Evolutionary conservation across 2,329 filamentous ascomycete species (phyloP).

Genomic region (Exserohilum turcica): DNA sequence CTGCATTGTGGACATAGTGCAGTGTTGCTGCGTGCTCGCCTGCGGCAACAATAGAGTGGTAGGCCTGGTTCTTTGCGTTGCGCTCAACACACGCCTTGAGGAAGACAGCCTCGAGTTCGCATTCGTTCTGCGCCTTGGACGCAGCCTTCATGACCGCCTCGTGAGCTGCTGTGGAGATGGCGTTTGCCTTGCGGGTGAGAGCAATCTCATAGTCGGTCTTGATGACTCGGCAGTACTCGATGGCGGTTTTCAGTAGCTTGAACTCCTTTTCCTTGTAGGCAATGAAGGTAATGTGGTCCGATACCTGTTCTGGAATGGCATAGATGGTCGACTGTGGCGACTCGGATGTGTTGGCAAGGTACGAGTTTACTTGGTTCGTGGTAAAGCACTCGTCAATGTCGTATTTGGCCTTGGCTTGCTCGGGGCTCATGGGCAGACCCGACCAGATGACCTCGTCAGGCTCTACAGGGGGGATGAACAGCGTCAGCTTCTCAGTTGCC

Average conservation of each 20-base stretch:
- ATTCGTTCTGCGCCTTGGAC: slow-evolving; percentile 72
- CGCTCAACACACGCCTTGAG: slow-evolving; percentile 74
- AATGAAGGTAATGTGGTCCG: slow-evolving; percentile 71
- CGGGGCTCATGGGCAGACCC: slow-evolving; percentile 76
- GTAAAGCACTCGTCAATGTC: slow-evolving; percentile 71
- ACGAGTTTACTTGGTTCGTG: slow-evolving; percentile 75
- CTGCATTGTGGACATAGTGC: slow-evolving; percentile 72
- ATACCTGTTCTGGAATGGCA: slow-evolving; percentile 79
- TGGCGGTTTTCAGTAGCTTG: slow-evolving; percentile 62
- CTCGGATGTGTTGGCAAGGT: slow-evolving; percentile 63
- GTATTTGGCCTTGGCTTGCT: slow-evolving; percentile 74
- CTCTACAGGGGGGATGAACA: slow-evolving; percentile 90
- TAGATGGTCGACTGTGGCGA: slow-evolving; percentile 63
- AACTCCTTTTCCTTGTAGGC: slow-evolving; percentile 70
- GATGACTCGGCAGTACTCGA: slow-evolving; percentile 78
- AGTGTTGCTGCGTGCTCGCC: slow-evolving; percentile 82
- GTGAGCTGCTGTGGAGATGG: slow-evolving; percentile 79
- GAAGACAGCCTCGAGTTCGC: slow-evolving; percentile 82
- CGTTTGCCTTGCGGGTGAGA: slow-evolving; percentile 80
- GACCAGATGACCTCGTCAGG: slow-evolving; percentile 93
- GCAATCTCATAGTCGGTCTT: slow-evolving; percentile 87
- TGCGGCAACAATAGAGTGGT: slow-evolving; percentile 82
- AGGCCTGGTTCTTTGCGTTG: slow-evolving; percentile 82
- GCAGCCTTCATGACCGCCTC: slow-evolving; percentile 69
- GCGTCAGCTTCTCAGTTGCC: slow-evolving; percentile 70